phyloP scores from a whole-genome alignment of 495 filamentous ascomycete species.

The Hypoxylon perforatum region DNA sequence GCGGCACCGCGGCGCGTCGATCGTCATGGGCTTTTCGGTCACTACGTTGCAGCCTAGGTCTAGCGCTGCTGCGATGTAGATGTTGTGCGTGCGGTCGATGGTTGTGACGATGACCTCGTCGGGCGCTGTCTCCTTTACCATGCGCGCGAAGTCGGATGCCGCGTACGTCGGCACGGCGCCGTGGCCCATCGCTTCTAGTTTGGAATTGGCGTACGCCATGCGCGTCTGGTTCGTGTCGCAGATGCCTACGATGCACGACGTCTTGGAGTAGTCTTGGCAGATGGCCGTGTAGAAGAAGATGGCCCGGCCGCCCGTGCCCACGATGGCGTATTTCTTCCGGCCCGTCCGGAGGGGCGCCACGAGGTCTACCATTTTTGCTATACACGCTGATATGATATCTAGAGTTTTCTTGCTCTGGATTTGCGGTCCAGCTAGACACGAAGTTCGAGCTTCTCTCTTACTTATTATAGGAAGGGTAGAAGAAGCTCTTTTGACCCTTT shows the following conservation, averaged over 20 bases:
- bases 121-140: conserved; percentile 63
- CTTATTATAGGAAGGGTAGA: not conserved
- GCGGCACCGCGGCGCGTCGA: conserved; percentile 64
- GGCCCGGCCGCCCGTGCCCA: conserved; percentile 58
- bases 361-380: conserved; percentile 30
- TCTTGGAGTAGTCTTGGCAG: conserved; percentile 57
- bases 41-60: conserved; percentile 67
- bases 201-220: conserved; percentile 55
- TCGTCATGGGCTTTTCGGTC: conserved; percentile 71
- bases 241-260: conserved; percentile 61
- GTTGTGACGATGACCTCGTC: conserved; percentile 69
- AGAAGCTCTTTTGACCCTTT: not conserved
- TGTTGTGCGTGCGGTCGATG: conserved; percentile 68
- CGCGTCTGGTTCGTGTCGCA: conserved; percentile 62
- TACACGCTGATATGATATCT: not conserved
- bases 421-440: not conserved
- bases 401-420: not conserved
- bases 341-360: conserved; percentile 20
- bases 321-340: conserved; percentile 54
- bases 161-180: conserved; percentile 59
- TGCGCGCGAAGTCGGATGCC: conserved; percentile 62
- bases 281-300: conserved; percentile 69
- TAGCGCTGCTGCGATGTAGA: conserved; percentile 65
- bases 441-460: too few species aligned
- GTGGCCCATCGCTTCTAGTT: conserved; percentile 50